Evolutionary conservation across 2,329 filamentous ascomycete genomes (phyloP).

Genomic region (Emergomyces orientalis): DNA sequence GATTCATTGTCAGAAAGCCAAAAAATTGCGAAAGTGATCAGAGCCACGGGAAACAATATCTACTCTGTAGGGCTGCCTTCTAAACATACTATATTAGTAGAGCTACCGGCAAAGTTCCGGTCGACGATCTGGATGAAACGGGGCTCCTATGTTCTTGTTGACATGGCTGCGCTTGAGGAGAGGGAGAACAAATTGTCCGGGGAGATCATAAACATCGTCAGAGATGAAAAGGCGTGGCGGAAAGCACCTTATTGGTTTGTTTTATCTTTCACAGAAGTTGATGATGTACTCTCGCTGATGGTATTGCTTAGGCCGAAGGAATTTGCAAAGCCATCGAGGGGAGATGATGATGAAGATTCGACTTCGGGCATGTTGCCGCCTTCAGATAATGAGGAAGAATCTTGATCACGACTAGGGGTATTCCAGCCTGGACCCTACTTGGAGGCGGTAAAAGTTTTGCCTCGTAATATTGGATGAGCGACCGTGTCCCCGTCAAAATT

Average conservation of each 20-base stretch:
- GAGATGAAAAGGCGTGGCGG: slow-evolving; percentile 85
- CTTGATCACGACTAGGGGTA: slow-evolving; percentile 11
- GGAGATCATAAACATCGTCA: slow-evolving; percentile 86
- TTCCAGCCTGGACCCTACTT: not conserved
- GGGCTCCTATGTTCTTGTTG: slow-evolving; percentile 76
- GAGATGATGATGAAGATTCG: slow-evolving; percentile 67
- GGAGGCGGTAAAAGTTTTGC: not conserved
- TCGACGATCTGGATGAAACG: slow-evolving; percentile 91
- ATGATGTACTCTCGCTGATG: slow-evolving; percentile 4
- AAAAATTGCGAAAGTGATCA: slow-evolving; percentile 65
- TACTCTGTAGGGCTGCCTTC: slow-evolving; percentile 69
- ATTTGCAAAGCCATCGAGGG: slow-evolving; percentile 58
- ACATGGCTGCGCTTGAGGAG: slow-evolving; percentile 56
- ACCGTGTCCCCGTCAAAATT: not conserved
- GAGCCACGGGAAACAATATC: slow-evolving; percentile 79
- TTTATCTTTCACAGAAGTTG: not conserved
- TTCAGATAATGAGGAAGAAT: slow-evolving; percentile 57
- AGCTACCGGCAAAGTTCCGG: slow-evolving; percentile 76
- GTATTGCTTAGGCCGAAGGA: slow-evolving; percentile 58
- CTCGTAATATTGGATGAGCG: not conserved
- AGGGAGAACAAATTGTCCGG: slow-evolving; percentile 70
- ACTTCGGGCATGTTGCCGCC: slow-evolving; percentile 78
- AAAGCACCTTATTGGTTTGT: slow-evolving; percentile 77
- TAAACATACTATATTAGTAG: slow-evolving; percentile 59
- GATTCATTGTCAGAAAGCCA: slow-evolving; percentile 42